Evolutionary conservation across 2,329 filamentous ascomycete species (phyloP), one percentile per base, ranked within the genome.

Genomic region (Phaeomoniella chlamydospora): DNA sequence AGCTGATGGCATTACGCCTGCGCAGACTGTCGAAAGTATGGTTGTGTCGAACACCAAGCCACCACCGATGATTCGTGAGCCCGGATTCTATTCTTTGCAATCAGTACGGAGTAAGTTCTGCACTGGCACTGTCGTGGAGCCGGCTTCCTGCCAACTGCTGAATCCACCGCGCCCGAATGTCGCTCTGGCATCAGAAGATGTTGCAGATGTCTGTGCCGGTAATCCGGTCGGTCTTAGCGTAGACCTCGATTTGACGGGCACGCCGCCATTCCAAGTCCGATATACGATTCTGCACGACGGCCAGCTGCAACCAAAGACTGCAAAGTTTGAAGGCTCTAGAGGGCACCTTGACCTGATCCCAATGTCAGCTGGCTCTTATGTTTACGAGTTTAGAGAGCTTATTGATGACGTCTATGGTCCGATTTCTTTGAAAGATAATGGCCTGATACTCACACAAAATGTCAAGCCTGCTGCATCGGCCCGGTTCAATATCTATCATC

Each of bases 391-490:
- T 58, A 72, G 72, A 43, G 74, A 76, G 29, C 77, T 98, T 39
- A 74, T 77, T 43, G 92, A 98, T 55, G 67, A 70, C 32, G 78
- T 96, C 18, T 98, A 98, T 59, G 70, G 69, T 18, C 68, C 68
- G 2, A 68, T 79, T 35, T 64, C 67, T 16, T 59, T 92, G 15
- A 67, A 66, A 17, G 73, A 78, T 29, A 59, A 70, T 10, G 67
- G 70, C 34, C 70, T 79, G 41, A 58, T 73, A 6, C 61, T 96
- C 29, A 80, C 92, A 56, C 88, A 96, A 56, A 78, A 85, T 48
- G 88, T 98, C 45, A 94, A 92, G 56, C 90, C 90, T 6, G 83
- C 87, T 3, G 88, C 90, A 4, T 83, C 80, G 6, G 88, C 88
- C 15, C 60, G 62, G 18, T 74, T 78, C 41, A 67, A 86, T 37